Conservation (phyloP, 2,329 filamentous ascomycete species). For the Graphiopsis chlorocephala region DNA sequence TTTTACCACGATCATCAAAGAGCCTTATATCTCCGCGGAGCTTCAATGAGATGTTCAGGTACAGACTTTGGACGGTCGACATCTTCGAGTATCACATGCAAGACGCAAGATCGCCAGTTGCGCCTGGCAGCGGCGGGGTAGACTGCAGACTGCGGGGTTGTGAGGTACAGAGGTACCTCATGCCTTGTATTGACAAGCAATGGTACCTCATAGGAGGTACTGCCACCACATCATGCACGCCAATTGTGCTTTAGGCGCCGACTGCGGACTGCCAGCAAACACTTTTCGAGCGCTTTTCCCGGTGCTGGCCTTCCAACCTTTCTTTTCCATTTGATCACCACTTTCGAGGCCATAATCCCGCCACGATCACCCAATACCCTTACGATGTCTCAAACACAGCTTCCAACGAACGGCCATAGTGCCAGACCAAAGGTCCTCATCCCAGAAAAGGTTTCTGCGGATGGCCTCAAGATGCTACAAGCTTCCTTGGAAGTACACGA, state of each 20-base stretch:
- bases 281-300: background rate
- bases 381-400: conserved; percentile 7
- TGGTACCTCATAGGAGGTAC: background rate
- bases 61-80: background rate
- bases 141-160: conserved; percentile 13
- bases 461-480: conserved; percentile 68
- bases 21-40: background rate
- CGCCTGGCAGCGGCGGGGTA: conserved; percentile 9
- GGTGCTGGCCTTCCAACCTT: background rate
- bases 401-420: conserved; percentile 8
- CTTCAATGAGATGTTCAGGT: background rate
- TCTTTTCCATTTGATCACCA: background rate
- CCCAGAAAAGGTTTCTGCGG: conserved; percentile 76
- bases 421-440: conserved; percentile 59
- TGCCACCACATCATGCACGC: conserved; percentile 14
- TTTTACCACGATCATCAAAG: background rate
- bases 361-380: background rate
- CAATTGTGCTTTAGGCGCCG: conserved; percentile 2
- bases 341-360: background rate
- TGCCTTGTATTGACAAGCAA: background rate
- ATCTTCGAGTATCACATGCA: background rate
- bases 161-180: conserved; percentile 7
- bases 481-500: conserved; percentile 68
- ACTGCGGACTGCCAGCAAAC: conserved; percentile 8
- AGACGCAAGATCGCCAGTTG: background rate